Conservation (phyloP, 768 basidiomycete genomes). For the Boletus pseudopeckii region DNA sequence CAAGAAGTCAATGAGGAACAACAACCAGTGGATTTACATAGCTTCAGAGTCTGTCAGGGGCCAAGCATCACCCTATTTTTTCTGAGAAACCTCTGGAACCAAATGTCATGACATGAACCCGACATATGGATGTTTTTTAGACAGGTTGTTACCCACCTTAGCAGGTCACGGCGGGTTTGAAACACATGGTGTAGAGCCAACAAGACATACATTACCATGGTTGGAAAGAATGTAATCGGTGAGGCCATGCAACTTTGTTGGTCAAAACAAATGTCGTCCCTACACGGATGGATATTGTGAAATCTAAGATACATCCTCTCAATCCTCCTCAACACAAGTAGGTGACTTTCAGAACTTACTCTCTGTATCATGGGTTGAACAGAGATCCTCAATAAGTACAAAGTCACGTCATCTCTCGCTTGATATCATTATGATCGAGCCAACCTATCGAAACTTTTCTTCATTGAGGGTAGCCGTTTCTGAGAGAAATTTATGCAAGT, state of each 20-base stretch:
- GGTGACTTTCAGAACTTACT: not conserved
- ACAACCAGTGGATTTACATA: constrained; percentile 17
- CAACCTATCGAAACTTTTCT: not conserved
- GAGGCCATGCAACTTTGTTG: not conserved
- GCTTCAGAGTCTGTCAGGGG: not conserved
- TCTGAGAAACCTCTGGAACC: not conserved
- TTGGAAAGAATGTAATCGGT: not conserved
- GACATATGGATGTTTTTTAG: not conserved
- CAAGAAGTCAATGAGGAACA: constrained; percentile 15
- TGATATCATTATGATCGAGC: not conserved
- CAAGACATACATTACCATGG: not conserved
- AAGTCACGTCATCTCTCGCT: not conserved
- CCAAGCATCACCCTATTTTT: not conserved
- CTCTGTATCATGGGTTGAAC: not conserved
- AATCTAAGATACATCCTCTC: not conserved
- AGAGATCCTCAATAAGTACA: not conserved
- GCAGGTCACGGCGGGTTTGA: not conserved
- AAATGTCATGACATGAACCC: constrained; percentile 7
- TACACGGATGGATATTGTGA: not conserved
- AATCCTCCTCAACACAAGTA: not conserved
- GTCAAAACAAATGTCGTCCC: not conserved
- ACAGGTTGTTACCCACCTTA: constrained; percentile 11
- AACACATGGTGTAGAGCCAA: constrained; percentile 16
- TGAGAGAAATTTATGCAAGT: too few relatives aligned
- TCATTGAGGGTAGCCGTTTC: too few relatives aligned